Conservation (phyloP, 2,329 filamentous ascomycete species). For the Lachnellula cervina region DNA sequence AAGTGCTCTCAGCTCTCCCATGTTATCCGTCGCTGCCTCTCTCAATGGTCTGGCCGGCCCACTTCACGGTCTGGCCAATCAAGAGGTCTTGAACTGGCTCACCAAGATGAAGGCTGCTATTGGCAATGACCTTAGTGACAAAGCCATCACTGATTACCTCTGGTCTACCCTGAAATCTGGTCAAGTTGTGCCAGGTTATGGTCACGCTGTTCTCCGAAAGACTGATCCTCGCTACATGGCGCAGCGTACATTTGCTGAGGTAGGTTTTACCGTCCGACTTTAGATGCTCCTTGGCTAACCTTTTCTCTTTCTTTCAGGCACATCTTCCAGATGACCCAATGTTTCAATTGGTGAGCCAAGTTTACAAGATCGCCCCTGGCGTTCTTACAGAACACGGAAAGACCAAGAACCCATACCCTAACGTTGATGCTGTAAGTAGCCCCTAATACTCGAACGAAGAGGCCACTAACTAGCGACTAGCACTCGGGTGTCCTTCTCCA, state of each 20-base stretch:
- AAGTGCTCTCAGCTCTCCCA: slow-evolving; percentile 91
- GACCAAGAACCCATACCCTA: slow-evolving; percentile 99
- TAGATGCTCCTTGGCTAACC: background rate
- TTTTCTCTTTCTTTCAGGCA: slow-evolving; percentile 38
- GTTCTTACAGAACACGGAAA: slow-evolving; percentile 99
- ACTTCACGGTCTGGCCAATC: slow-evolving; percentile 98
- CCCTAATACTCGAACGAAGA: background rate
- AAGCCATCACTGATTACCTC: slow-evolving; percentile 97
- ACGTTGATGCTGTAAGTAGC: slow-evolving; percentile 69
- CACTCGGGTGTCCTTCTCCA: slow-evolving; percentile 99
- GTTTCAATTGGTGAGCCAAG: slow-evolving; percentile 99
- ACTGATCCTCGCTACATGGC: slow-evolving; percentile 98
- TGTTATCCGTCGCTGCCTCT: slow-evolving; percentile 93
- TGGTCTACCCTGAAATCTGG: slow-evolving; percentile 95
- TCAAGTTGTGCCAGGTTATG: slow-evolving; percentile 96
- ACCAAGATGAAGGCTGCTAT: slow-evolving; percentile 96
- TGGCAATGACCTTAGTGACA: slow-evolving; percentile 91
- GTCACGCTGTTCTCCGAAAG: slow-evolving; percentile 98
- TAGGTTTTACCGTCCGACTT: slow-evolving; percentile 3
- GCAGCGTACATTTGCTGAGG: slow-evolving; percentile 84
- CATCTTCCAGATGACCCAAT: slow-evolving; percentile 96
- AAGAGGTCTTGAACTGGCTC: slow-evolving; percentile 99
- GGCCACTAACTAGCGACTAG: background rate
- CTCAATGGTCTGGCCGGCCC: slow-evolving; percentile 97
- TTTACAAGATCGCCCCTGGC: slow-evolving; percentile 99